Conservation (phyloP, 768 basidiomycete species). For the Trametes sanguinea region DNA sequence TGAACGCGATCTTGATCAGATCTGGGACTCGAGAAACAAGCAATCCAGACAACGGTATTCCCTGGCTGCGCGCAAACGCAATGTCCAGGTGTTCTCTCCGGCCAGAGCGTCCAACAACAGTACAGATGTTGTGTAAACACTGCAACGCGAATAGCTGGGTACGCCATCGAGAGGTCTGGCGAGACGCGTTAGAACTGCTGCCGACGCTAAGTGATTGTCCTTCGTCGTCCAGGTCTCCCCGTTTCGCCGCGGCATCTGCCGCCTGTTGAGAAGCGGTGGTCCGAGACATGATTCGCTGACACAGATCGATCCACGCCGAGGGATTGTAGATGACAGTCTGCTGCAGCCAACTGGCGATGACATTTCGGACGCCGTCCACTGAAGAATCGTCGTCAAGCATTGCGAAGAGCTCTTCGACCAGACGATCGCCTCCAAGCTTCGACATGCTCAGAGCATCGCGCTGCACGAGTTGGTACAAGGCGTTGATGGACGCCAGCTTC, state of each 20-base stretch:
- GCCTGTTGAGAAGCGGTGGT: conserved; percentile 84
- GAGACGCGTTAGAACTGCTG: conserved; percentile 44
- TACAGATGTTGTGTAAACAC: conserved; percentile 89
- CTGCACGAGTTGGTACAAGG: conserved; percentile 95
- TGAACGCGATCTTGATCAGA: conserved; percentile 97
- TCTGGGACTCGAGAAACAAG: conserved; percentile 87
- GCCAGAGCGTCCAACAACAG: conserved; percentile 69
- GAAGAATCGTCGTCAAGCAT: conserved; percentile 95
- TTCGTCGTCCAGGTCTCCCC: conserved; percentile 82
- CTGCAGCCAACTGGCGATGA: conserved; percentile 91
- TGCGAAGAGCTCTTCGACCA: conserved; percentile 93
- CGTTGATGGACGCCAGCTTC: conserved; percentile 94
- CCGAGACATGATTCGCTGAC: conserved; percentile 94
- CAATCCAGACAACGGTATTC: conserved; percentile 59
- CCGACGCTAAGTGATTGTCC: conserved; percentile 84
- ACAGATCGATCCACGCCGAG: conserved; percentile 97
- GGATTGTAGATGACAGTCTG: conserved; percentile 94
- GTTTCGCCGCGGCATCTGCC: conserved; percentile 57
- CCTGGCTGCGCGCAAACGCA: conserved; percentile 61
- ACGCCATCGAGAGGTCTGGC: conserved; percentile 84
- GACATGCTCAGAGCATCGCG: conserved; percentile 91
- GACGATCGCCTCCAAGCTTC: conserved; percentile 86
- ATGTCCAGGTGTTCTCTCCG: conserved; percentile 85
- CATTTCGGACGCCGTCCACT: conserved; percentile 90
- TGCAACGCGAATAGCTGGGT: conserved; percentile 94